Base-by-base conservation (phyloP, 2,329 filamentous ascomycete species). In the Verticillium isaacii region DNA sequence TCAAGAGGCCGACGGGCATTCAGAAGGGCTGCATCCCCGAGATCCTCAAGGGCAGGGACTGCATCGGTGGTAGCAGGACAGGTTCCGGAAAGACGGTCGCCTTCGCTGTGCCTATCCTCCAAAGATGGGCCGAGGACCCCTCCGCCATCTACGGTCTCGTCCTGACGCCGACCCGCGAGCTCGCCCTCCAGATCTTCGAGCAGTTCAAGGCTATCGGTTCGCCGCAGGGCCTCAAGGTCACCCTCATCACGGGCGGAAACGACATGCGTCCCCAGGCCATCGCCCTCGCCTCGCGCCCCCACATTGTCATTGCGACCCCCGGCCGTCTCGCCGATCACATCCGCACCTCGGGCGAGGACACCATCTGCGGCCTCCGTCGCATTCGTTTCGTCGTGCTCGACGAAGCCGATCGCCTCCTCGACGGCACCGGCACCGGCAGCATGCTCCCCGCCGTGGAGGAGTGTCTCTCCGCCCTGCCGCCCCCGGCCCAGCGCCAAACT, bases 51-150 rank as follows among this genome's bases (percentile, higher is more conserved):
- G 95, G 95, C 6, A 85, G 91, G 68, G 93, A 99, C 77, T 97
- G 93, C 72, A 97, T 99, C 68, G 95, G 95, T 71, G 93, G 93
- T 41, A 96, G 92, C 71, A 85, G 93, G 65, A 99, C 95, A 0
- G 95, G 95, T 80, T 97, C 94, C 14, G 95, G 95, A 77, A 99
- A 99, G 80, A 99, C 95, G 3, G 89, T 98, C 54, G 93, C 95
- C 1, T 99, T 99, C 75, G 91, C 94, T 1, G 92, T 93, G 11
- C 95, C 95, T 0, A 96, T 99, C 63, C 79, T 99, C 65, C 94
- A 98, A 73, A 90, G 89, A 75, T 98, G 93, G 93, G 88, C 94
- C 2, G 85, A 93, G 71, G 93, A 99, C 77, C 95, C 95, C 1
- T 89, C 89, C 63, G 95, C 92, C 54, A 94, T 98, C 68, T 99